phyloP scores from a whole-genome alignment of 495 filamentous ascomycete species.

The Cercophora sp. region DNA sequence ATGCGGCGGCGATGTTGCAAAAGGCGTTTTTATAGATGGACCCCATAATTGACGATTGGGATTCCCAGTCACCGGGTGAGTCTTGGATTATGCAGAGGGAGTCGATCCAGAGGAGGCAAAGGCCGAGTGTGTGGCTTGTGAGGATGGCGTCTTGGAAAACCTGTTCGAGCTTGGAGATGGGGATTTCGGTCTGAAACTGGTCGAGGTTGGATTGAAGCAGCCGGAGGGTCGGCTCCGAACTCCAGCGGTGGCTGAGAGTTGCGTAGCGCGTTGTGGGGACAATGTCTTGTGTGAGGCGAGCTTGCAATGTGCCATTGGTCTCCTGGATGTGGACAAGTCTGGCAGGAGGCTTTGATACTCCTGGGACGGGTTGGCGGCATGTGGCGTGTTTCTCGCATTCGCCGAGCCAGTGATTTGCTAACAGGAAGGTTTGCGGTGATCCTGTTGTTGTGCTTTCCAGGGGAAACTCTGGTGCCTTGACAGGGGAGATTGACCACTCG shows the following conservation, averaged over 20 bases:
- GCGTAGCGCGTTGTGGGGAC: background rate
- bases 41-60: background rate
- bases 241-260: background rate
- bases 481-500: background rate
- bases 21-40: background rate
- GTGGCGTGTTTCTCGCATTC: background rate
- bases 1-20: background rate
- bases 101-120: background rate
- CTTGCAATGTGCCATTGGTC: background rate
- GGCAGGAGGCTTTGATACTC: background rate
- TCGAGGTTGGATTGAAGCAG: background rate
- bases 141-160: background rate
- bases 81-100: conserved; percentile 1
- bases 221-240: background rate
- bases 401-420: background rate
- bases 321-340: background rate
- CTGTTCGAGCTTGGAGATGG: background rate
- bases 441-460: background rate
- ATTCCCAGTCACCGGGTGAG: background rate
- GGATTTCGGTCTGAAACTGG: background rate
- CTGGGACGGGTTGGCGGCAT: background rate
- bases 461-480: background rate
- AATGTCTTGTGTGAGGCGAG: background rate
- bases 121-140: background rate
- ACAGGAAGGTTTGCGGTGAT: background rate